Percentiles rank a stretch among this genome's conserved stretches.
phyloP scores from a whole-genome alignment of 2,329 filamentous ascomycete species.

The Rhinocladiella mackenziei region DNA sequence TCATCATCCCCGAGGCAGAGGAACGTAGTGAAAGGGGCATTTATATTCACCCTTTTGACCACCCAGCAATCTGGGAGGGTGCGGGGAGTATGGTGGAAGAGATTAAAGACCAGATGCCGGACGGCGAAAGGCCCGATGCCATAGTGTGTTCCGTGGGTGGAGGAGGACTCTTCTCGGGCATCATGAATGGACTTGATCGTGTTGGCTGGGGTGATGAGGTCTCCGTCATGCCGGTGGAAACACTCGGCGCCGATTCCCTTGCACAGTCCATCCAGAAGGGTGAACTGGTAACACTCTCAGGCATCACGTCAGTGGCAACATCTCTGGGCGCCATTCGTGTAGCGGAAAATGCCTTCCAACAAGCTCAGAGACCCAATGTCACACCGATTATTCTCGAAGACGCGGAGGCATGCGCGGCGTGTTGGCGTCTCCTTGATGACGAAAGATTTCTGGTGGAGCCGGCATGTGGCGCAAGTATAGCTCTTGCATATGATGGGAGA shows the following conservation, averaged over 20 bases:
- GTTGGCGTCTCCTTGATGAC: constrained; percentile 73
- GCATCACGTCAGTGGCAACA: constrained; percentile 71
- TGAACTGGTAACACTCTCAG: constrained; percentile 59
- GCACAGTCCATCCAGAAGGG: constrained; percentile 56
- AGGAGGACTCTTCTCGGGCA: constrained; percentile 72
- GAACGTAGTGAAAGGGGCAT: constrained; percentile 39
- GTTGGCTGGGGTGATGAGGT: constrained; percentile 31
- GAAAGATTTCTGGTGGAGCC: constrained; percentile 77
- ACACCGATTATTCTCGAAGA: constrained; percentile 64
- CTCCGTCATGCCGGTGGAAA: constrained; percentile 70
- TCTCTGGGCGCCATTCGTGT: constrained; percentile 72
- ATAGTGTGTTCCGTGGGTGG: constrained; percentile 77
- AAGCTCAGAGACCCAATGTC: constrained; percentile 53
- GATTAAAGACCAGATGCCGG: constrained; percentile 40
- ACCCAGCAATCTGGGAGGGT: constrained; percentile 45
- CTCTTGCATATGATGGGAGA: constrained; percentile 25
- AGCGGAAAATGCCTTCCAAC: constrained; percentile 62
- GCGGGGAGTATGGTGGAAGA: constrained; percentile 45
- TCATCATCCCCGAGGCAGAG: constrained; percentile 38
- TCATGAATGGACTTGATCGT: constrained; percentile 62
- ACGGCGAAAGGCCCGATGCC: constrained; percentile 54
- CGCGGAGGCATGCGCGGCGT: constrained; percentile 73
- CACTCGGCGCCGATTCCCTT: constrained; percentile 67
- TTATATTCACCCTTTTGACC: constrained; percentile 48
- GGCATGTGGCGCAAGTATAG: constrained; percentile 78